Conservation (phyloP, 164 flowering plant genomes). For the Tetracentron sinense region DNA sequence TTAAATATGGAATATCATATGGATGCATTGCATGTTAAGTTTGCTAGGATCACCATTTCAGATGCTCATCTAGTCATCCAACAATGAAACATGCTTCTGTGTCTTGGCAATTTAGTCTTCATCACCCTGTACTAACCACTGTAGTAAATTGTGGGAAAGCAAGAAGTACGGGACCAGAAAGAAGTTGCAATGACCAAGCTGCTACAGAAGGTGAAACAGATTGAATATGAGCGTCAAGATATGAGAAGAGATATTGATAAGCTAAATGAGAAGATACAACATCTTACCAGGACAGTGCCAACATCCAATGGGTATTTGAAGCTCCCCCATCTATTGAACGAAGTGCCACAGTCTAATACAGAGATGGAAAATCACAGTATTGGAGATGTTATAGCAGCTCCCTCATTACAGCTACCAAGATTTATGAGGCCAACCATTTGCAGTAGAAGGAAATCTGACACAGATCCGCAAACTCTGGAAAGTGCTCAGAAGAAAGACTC, state of each 20-base stretch:
- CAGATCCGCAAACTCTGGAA: conserved; percentile 14
- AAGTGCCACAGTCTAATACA: conserved; percentile 16
- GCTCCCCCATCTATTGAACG: conserved; percentile 14
- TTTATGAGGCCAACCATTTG: conserved; percentile 62
- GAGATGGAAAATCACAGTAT: conserved; percentile 9
- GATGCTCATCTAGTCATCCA: too few species aligned
- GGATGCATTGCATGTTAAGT: too few species aligned
- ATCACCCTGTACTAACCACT: background rate
- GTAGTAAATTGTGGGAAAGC: conserved; percentile 14
- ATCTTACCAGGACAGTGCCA: conserved; percentile 18
- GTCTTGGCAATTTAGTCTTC: background rate
- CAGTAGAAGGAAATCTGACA: conserved; percentile 43
- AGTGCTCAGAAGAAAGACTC: conserved; percentile 11
- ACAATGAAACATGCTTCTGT: too few species aligned
- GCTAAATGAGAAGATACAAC: conserved; percentile 30
- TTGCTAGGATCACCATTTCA: too few species aligned
- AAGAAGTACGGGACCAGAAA: conserved; percentile 38
- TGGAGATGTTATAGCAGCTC: conserved; percentile 15
- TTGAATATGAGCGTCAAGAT: conserved; percentile 41
- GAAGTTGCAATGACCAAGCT: conserved; percentile 41
- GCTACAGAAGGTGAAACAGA: conserved; percentile 35
- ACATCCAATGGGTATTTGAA: conserved; percentile 21
- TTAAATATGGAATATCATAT: too few species aligned
- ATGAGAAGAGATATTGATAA: conserved; percentile 27
- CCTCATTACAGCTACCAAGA: conserved; percentile 33